These are phyloP conservation scores for Lobosporangium transversale DNA, from an alignment of 192 early-diverging fungal genomes.

Conservation along the genomic window DNA sequence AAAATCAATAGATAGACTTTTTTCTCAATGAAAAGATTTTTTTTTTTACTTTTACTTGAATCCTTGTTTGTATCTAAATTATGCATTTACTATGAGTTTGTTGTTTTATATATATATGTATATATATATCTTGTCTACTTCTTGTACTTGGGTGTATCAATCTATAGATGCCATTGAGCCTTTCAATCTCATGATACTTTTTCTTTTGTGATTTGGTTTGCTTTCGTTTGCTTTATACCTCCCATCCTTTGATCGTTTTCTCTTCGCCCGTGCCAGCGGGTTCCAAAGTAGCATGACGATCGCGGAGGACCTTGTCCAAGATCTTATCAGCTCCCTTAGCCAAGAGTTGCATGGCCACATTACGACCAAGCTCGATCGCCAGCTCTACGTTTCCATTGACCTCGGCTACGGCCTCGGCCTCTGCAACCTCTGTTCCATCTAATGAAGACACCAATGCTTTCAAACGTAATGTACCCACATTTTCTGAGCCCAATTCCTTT, in stretches of 20 bases:
- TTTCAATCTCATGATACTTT: no score
- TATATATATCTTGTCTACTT: no score
- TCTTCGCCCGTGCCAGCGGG: constrained; percentile 39
- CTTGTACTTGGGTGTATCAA: no score
- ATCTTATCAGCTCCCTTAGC: constrained; percentile 55
- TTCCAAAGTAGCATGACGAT: constrained; percentile 23
- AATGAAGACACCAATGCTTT: constrained; percentile 77
- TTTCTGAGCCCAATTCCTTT: constrained; percentile 17
- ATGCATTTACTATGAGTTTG: no score
- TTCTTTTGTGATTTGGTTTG: no score
- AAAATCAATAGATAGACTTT: no score
- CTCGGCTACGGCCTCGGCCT: constrained; percentile 55
- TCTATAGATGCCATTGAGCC: no score
- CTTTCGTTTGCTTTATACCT: constrained; percentile 24
- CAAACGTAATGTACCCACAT: constrained; percentile 57
- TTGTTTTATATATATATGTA: no score
- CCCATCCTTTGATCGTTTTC: constrained; percentile 44
- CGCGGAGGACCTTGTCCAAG: constrained; percentile 38
- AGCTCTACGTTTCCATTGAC: constrained; percentile 40
- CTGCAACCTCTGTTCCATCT: constrained; percentile 76
- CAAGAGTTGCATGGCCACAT: constrained; percentile 54
- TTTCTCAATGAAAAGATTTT: no score
- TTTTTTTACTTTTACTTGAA: no score
- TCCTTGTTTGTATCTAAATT: no score
- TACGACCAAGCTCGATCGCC: constrained; percentile 53